Base-by-base conservation (phyloP, 768 basidiomycete species). In the Cystofilobasidium macerans region DNA sequence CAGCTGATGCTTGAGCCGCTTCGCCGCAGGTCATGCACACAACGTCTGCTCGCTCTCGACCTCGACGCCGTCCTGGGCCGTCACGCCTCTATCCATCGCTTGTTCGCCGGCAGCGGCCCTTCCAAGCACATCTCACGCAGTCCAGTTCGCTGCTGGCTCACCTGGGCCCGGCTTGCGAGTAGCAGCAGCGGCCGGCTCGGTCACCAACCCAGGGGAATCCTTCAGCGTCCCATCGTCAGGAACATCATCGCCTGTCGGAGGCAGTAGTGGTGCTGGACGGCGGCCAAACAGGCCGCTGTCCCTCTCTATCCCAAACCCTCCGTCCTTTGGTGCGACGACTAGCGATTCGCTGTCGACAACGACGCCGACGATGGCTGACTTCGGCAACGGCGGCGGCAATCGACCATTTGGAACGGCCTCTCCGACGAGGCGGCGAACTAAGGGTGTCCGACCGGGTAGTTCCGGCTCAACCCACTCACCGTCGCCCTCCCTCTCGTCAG, bases 1-100 rank as follows among this genome's bases (percentile, higher is more conserved):
- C n/a, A n/a, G n/a, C n/a, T n/a, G n/a, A n/a, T 47, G 45, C 45
- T 47, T 24, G 14, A 43, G 9, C 24, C 51, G 22, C 61, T 16
- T 18, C 61, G 20, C 47, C 22, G 1, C 35, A 64, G 62, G 65
- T 13, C 65, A 67, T 45, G 20, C 65, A 1, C 32, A 43, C 60
- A 67, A 67, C 60, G 65, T 67, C 14, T 67, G 65, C 42, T 56
- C 53, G 35, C 65, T 67, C 40, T 61, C 65, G 40, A 59, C 60
- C 20, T 67, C 65, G 13, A 60, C 65, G 18, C 65, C 65, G 9
- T 28, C 53, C 14, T 45, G 62, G 35, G 48, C n/a, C 51, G 51
- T 54, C 28, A 54, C 51, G 14, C 51, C 51, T 11, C 51, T 54
- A 3, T 54, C 51, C 12, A 3, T 54, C 51, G 51, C 51, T 1